Percentiles rank a stretch among this genome's conserved stretches.
Evolutionary conservation across 805 yeast species (phyloP).

Genomic region (Schwanniomyces sp.): DNA sequence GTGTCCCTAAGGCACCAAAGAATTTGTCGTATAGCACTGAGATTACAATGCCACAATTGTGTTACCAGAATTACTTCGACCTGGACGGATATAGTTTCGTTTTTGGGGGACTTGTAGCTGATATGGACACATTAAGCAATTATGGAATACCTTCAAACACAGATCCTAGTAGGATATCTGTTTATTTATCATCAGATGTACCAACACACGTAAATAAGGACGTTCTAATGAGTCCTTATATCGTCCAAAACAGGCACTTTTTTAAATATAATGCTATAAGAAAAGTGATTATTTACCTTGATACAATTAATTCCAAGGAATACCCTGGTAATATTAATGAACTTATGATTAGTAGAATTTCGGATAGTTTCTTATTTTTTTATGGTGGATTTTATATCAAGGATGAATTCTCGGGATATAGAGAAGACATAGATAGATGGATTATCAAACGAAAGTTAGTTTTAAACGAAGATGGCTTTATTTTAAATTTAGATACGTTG

Average conservation of each 20-base stretch:
- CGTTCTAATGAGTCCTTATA: constrained; percentile 39
- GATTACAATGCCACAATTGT: constrained; percentile 17
- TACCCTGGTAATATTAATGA: constrained; percentile 54
- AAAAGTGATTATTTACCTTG: constrained; percentile 29
- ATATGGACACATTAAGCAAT: constrained; percentile 16
- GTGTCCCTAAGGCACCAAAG: constrained; percentile 13
- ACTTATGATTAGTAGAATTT: constrained; percentile 47
- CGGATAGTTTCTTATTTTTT: constrained; percentile 56
- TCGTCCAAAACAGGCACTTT: constrained; percentile 37
- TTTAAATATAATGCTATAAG: constrained; percentile 29
- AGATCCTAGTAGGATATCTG: constrained; percentile 30
- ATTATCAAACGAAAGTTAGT: constrained; percentile 41
- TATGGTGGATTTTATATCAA: constrained; percentile 67
- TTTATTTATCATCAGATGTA: constrained; percentile 34
- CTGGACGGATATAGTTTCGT: constrained; percentile 27
- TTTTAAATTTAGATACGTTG: constrained; percentile 53
- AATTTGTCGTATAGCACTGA: constrained; percentile 4
- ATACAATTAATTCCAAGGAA: constrained; percentile 13
- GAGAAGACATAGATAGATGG: constrained; percentile 30
- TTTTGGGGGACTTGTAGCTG: constrained; percentile 37
- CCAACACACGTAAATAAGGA: constrained; percentile 40
- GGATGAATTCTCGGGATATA: constrained; percentile 20
- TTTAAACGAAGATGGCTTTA: constrained; percentile 54
- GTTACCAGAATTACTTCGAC: constrained; percentile 34
- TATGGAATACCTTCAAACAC: constrained; percentile 33